phyloP scores from a whole-genome alignment of 2,329 filamentous ascomycete species.

The Hysterium pulicare region DNA sequence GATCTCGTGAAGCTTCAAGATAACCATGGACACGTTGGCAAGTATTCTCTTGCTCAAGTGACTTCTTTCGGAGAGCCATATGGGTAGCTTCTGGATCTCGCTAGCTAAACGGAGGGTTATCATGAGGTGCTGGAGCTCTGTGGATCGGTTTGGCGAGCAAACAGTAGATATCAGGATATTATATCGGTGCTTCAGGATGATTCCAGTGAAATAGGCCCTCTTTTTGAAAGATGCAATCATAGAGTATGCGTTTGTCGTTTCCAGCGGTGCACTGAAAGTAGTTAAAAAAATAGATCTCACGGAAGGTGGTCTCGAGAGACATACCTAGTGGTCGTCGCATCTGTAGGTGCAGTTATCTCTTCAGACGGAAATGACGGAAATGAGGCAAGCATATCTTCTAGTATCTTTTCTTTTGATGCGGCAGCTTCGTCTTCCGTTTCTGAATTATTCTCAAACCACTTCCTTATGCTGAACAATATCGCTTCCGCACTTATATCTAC shows the following conservation, averaged over 20 bases:
- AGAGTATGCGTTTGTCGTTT: neutral
- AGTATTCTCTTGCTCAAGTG: slow-evolving; percentile 8
- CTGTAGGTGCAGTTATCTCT: neutral
- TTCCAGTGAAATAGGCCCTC: slow-evolving; percentile 18
- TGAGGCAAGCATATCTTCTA: slow-evolving; percentile 16
- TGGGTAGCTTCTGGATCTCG: slow-evolving; percentile 16
- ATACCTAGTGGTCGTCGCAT: neutral
- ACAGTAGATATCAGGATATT: slow-evolving; percentile 24
- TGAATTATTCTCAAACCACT: slow-evolving; percentile 29
- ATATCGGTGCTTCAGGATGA: slow-evolving; percentile 30
- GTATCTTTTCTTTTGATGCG: slow-evolving; percentile 15
- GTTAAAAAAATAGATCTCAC: too few species aligned
- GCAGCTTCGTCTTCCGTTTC: slow-evolving; percentile 23
- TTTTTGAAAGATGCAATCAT: slow-evolving; percentile 16
- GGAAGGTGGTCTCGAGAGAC: too few species aligned
- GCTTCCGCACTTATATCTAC: slow-evolving; percentile 28
- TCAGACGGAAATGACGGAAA: slow-evolving; percentile 11
- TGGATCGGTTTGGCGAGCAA: slow-evolving; percentile 16
- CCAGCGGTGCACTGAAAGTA: neutral
- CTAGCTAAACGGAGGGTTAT: slow-evolving; percentile 31
- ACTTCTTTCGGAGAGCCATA: slow-evolving; percentile 13
- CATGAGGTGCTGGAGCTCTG: slow-evolving; percentile 20
- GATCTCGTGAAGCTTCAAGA: neutral
- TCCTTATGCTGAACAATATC: slow-evolving; percentile 31
- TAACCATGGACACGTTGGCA: neutral